Base-by-base conservation (phyloP, 73 alveolate genomes). In the Symbiodinium pilosum region DNA sequence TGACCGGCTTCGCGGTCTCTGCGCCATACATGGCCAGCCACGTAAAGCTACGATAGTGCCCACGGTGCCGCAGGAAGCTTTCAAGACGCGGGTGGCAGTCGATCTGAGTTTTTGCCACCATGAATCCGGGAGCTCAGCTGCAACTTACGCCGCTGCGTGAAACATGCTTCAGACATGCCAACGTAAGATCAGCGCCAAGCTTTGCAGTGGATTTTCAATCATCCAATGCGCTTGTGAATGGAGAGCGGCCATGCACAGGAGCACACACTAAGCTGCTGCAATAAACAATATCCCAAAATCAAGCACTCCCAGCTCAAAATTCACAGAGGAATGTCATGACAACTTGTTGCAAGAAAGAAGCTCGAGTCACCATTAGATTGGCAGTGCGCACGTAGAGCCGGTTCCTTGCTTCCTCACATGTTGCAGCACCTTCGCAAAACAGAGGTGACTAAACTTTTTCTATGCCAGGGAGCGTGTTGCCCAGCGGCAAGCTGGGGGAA, bases 11-110 rank as follows among this genome's bases (percentile, higher is more conserved):
- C 40, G 69, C 43, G 30, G 92, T 83, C 20, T 83, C 47, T 38
- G 43, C 92, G 12, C 92, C 92, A 20, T 18, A 83, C 92, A 83
- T 83, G 6, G 69, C 92, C 4, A 83, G 38, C 92, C 92, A 83
- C 6, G 92, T 83, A 64, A 83, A 41, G 3, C 47, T 47, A 14
- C 47, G 69, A 34, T n/a, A n/a, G 92, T 40, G 42, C 21, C 54
- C 71, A 34, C 92, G 92, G 36, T 41, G 34, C 69, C 28, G 41
- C 51, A 83, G 71, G 92, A 83, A 40, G 0, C 34, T 5, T 7
- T 40, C 40, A 40, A 83, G 32, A 6, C 92, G 71, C 30, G 92
- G 92, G 92, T 83, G 92, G 41, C 39, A n/a, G 69, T 42, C 43
- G 92, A 83, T 83, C 92, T 83, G 21, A 41, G 87, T 7, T 32